These are phyloP conservation scores for Colletotrichum trifolii DNA, from an alignment of 2,329 filamentous ascomycete genomes.

Conservation along the genomic window DNA sequence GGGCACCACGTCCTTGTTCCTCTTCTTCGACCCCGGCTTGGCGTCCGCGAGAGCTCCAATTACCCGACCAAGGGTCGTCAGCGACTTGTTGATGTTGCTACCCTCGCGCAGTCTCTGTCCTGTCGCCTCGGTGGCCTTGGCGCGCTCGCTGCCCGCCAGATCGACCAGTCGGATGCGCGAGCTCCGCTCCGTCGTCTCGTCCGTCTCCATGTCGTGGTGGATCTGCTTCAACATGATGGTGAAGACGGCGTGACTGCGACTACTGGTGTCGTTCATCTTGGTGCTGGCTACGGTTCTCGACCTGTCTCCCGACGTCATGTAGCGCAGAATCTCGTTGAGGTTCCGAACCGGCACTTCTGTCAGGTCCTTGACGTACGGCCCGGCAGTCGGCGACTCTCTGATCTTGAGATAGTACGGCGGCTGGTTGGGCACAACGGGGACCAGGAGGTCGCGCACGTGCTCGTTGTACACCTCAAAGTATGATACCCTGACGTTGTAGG, in stretches of 20 bases:
- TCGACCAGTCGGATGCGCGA: constrained; percentile 96
- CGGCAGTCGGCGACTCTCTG: constrained; percentile 92
- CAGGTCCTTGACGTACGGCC: constrained; percentile 95
- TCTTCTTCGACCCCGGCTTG: constrained; percentile 69
- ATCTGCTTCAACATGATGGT: constrained; percentile 99
- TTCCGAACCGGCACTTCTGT: constrained; percentile 92
- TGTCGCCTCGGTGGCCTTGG: constrained; percentile 94
- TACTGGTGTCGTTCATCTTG: constrained; percentile 99
- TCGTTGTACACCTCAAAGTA: constrained; percentile 99
- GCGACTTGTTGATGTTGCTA: constrained; percentile 98
- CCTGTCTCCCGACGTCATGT: constrained; percentile 89
- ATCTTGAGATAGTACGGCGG: constrained; percentile 95
- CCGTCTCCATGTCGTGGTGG: constrained; percentile 95
- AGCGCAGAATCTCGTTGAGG: constrained; percentile 86
- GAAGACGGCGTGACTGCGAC: constrained; percentile 95
- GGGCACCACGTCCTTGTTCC: constrained; percentile 75
- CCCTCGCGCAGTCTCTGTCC: constrained; percentile 91
- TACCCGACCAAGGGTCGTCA: constrained; percentile 93
- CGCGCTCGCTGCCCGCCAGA: constrained; percentile 92
- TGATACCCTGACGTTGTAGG: constrained; percentile 95
- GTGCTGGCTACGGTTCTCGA: constrained; percentile 92
- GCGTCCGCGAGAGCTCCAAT: constrained; percentile 88
- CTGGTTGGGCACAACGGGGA: constrained; percentile 75
- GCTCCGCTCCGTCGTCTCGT: constrained; percentile 95
- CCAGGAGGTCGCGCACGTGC: constrained; percentile 93